Base-by-base conservation (phyloP, 345 rosid genomes). In the Euphorbia lathyris region DNA sequence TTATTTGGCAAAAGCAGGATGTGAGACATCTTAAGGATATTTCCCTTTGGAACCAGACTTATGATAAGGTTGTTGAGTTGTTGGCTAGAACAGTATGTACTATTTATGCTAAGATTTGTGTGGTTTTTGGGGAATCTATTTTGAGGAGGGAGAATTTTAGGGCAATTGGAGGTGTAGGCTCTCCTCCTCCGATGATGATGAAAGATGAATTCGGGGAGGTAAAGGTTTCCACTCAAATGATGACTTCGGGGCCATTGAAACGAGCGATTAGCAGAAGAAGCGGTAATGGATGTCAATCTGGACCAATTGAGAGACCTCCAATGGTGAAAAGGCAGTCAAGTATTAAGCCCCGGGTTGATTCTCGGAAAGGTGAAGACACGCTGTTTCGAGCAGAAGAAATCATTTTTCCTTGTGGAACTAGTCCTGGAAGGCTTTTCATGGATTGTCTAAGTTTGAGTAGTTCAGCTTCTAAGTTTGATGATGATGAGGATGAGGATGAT, bases 1-100 rank as follows among this genome's bases (percentile, higher is more conserved):
- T 91, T 74, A 77, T 87, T 78, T 94, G 98, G 98, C 98, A 94
- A 86, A 94, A 72, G 77, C 97, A 94, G 72, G 97, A 94, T 16
- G 96, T 94, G 63, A 84, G 74, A 82, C 93, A 91, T 82, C 90
- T 94, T 47, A 86, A 85, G 83, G 97, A 94, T 65, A 80, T 88
- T 76, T 91, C 98, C 0, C 83, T 94, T 40, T 94, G 99, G 99
- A 91, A 78, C 58, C 96, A 91, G 74, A 90, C 90, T 16, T 88
- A 75, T 74, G 99, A 94, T 79, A 94, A 94, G 77, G 91, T 85
- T 27, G 97, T 94, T 13, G 97, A 91, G 84, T 71, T 94, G 85
- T 67, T 94, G 76, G 97, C 88, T 0, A 86, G 99, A 79, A 94
- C 97, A 0, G 89, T 88, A 9, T 94, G 97, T 64, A 94, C 99